phyloP scores from a whole-genome alignment of 164 flowering plant genomes.

The Annona squamosa region DNA sequence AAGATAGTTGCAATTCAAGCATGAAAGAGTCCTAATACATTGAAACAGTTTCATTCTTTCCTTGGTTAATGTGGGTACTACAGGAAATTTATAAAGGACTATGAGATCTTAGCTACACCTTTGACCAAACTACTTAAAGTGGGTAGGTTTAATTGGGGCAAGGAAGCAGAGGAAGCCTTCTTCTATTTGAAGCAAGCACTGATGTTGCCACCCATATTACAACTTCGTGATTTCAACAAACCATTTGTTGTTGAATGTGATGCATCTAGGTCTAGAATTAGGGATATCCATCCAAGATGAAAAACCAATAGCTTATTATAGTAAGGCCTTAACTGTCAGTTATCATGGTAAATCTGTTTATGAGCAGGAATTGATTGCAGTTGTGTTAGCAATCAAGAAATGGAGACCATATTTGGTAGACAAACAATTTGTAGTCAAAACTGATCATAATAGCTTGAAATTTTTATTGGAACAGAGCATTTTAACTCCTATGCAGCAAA shows the following conservation, averaged over 20 bases:
- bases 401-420: constrained; percentile 2
- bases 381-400: background rate
- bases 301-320: background rate
- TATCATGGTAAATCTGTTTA: background rate
- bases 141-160: background rate
- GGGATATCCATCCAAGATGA: background rate
- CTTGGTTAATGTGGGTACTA: background rate
- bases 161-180: background rate
- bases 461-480: background rate
- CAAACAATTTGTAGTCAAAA: background rate
- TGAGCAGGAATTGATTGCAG: background rate
- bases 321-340: background rate
- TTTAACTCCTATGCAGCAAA: background rate
- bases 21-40: no score
- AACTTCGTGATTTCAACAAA: background rate
- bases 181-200: no score
- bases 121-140: background rate
- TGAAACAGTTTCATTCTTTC: no score
- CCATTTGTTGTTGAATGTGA: no score
- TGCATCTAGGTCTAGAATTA: no score
- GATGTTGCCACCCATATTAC: background rate
- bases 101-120: background rate
- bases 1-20: no score
- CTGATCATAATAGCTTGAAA: background rate
- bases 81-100: background rate